Evolutionary conservation across 192 early-diverging fungal genomes (phyloP).

Genomic region (Coemansia sp.): DNA sequence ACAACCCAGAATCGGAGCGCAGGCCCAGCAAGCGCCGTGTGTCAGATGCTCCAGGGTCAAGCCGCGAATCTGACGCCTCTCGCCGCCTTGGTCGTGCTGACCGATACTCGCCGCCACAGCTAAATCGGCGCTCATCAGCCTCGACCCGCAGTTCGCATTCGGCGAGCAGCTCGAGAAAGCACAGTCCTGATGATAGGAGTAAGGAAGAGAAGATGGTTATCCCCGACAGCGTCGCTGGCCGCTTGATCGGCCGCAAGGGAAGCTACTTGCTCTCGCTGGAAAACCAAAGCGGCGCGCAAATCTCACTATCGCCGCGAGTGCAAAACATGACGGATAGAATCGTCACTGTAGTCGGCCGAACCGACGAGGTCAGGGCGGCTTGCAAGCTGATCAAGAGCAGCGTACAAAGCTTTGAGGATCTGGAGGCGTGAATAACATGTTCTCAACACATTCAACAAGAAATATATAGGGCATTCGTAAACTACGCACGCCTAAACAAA

Average conservation of each 20-base stretch:
- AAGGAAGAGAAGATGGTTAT: slow-evolving; percentile 32
- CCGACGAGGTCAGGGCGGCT: slow-evolving; percentile 16
- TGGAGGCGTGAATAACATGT: slow-evolving; percentile 5
- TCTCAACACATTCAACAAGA: no score
- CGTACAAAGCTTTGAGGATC: slow-evolving; percentile 28
- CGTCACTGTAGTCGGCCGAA: slow-evolving; percentile 31
- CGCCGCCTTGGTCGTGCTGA: not conserved
- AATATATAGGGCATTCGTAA: no score
- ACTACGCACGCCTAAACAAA: slow-evolving; percentile 22
- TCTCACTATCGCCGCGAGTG: slow-evolving; percentile 35
- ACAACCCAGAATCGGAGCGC: slow-evolving; percentile 2
- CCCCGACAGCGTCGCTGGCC: slow-evolving; percentile 36
- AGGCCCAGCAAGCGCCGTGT: not conserved
- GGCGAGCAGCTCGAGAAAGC: not conserved
- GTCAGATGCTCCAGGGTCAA: not conserved
- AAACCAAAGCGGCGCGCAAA: slow-evolving; percentile 30
- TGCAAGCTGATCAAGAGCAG: slow-evolving; percentile 22
- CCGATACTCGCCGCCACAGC: not conserved
- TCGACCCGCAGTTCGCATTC: not conserved
- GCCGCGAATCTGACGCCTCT: not conserved
- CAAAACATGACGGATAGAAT: slow-evolving; percentile 29
- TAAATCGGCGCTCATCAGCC: not conserved
- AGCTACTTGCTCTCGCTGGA: slow-evolving; percentile 15
- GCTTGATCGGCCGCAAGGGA: slow-evolving; percentile 47
- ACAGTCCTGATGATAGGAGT: not conserved